A percentile compares a stretch with the other conserved stretches of the same genome.
Evolutionary conservation across 345 rosid genomes (phyloP).

Genomic region (Combretum micranthum): DNA sequence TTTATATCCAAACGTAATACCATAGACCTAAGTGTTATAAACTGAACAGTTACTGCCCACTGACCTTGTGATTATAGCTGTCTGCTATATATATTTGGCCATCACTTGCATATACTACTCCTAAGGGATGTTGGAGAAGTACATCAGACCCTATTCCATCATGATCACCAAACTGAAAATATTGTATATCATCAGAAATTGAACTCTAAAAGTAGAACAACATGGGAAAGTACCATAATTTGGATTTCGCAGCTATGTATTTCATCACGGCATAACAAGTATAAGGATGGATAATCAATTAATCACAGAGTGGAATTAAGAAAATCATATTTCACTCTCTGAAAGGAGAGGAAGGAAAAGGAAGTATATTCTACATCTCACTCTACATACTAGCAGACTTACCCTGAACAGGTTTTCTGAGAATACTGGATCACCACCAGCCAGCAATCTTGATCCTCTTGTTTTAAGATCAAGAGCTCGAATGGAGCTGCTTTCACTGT

Average conservation of each 20-base stretch:
- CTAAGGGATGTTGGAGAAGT: constrained; percentile 90
- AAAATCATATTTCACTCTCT: no score
- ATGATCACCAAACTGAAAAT: constrained; percentile 78
- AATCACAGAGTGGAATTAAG: no score
- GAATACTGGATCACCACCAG: constrained; percentile 80
- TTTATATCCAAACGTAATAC: no score
- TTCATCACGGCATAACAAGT: background rate
- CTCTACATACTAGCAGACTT: constrained; percentile 9
- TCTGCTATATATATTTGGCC: constrained; percentile 81
- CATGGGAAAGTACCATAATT: background rate
- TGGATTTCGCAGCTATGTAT: background rate
- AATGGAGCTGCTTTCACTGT: constrained; percentile 96
- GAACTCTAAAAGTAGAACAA: background rate
- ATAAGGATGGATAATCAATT: no score
- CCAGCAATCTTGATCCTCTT: constrained; percentile 80
- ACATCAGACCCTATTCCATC: constrained; percentile 91
- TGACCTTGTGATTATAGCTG: constrained; percentile 94
- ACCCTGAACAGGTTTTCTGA: constrained; percentile 88
- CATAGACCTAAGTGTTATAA: background rate
- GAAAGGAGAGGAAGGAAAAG: no score
- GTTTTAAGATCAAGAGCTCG: constrained; percentile 77
- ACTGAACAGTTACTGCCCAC: background rate
- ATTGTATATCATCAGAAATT: background rate
- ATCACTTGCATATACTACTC: constrained; percentile 61
- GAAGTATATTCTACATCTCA: background rate